Evolutionary conservation across 2,329 filamentous ascomycete genomes (phyloP).

Genomic region (Colletotrichum melonis): DNA sequence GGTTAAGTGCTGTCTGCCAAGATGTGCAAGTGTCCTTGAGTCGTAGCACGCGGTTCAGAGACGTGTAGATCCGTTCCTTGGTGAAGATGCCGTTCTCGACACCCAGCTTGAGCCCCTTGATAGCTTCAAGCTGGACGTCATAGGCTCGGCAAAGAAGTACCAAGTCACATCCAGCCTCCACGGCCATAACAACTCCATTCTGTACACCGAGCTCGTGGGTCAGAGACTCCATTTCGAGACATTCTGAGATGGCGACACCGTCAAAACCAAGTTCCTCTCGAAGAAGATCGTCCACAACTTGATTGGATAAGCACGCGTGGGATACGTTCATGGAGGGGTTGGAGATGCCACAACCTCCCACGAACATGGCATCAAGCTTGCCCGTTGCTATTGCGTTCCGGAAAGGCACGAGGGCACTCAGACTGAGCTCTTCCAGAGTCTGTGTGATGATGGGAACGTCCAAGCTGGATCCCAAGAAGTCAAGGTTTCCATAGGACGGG

Average conservation of each 20-base stretch:
- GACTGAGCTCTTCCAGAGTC: conserved; percentile 88
- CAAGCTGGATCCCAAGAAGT: conserved; percentile 89
- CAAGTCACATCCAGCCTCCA: conserved; percentile 94
- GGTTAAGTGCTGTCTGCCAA: conserved; percentile 92
- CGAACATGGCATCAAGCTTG: conserved; percentile 90
- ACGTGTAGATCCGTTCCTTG: conserved; percentile 82
- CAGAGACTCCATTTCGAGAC: conserved; percentile 94
- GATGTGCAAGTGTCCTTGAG: conserved; percentile 89
- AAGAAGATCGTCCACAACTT: conserved; percentile 90
- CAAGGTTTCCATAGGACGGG: conserved; percentile 93
- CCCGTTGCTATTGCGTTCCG: conserved; percentile 89
- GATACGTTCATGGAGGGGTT: conserved; percentile 94
- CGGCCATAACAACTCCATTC: conserved; percentile 96
- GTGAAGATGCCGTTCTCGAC: conserved; percentile 92
- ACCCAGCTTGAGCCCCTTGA: conserved; percentile 88
- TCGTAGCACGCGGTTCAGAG: conserved; percentile 79
- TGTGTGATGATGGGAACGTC: conserved; percentile 97
- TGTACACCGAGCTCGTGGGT: conserved; percentile 97
- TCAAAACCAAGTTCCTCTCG: conserved; percentile 90
- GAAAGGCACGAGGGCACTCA: conserved; percentile 93
- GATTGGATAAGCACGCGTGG: conserved; percentile 92
- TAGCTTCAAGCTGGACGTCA: conserved; percentile 89
- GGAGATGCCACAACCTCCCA: conserved; percentile 92
- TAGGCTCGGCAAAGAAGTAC: conserved; percentile 90
- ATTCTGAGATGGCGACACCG: conserved; percentile 94